Evolutionary conservation across 1,139 yeast species (phyloP).

Genomic region (Arxiozyma telluris): DNA sequence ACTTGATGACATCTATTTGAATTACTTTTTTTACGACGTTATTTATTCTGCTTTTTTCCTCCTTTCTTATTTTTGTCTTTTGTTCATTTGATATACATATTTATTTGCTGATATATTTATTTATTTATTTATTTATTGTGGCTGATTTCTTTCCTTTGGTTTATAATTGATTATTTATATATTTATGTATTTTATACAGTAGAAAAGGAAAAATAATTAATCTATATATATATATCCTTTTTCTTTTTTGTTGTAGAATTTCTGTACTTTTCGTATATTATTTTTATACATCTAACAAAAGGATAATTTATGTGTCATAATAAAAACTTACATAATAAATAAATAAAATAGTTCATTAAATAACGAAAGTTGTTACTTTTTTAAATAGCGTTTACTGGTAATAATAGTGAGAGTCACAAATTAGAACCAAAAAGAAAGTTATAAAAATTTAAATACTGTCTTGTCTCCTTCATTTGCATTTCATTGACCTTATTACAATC

Average conservation of each 20-base stretch:
- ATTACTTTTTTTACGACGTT: slow-evolving; percentile 1
- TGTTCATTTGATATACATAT: slow-evolving; percentile 5
- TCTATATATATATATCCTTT: neutral
- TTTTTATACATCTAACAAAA: too few relatives aligned
- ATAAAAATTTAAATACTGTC: slow-evolving; percentile 27
- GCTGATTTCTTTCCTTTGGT: neutral
- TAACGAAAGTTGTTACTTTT: too few relatives aligned
- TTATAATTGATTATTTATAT: neutral
- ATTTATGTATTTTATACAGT: neutral
- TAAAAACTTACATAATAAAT: too few relatives aligned
- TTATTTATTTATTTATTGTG: neutral
- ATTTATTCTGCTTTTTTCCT: neutral
- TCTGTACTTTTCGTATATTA: too few relatives aligned
- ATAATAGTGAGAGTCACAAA: slow-evolving; percentile 1
- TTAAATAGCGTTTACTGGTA: neutral
- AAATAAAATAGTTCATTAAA: too few relatives aligned
- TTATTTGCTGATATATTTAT: neutral
- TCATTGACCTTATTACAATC: slow-evolving; percentile 17
- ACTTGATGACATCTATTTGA: neutral
- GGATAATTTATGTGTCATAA: too few relatives aligned
- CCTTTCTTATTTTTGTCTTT: neutral
- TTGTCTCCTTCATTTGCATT: slow-evolving; percentile 22
- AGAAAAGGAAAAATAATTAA: neutral
- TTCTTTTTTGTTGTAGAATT: neutral
- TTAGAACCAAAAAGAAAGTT: slow-evolving; percentile 19